These are phyloP conservation scores for Leccinum aurantiacum DNA, from an alignment of 768 basidiomycete species.

Conservation along the genomic window DNA sequence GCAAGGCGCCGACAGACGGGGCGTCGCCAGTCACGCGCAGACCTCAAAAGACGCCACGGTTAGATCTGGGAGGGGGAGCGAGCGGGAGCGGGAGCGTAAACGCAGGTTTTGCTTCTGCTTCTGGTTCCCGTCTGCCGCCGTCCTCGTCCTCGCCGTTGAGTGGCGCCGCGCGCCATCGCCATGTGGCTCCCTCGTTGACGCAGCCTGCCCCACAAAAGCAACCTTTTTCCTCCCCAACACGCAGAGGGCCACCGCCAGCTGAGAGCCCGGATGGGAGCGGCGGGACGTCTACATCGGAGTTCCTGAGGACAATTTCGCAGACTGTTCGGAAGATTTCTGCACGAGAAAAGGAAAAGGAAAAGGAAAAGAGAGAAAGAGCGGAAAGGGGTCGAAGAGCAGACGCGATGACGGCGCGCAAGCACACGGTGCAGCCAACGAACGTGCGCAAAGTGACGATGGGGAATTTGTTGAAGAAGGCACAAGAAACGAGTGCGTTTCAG, in stretches of 20 bases:
- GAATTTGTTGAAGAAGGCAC: constrained; percentile 18
- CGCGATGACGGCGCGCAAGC: constrained; percentile 16
- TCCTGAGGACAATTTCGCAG: constrained; percentile 20
- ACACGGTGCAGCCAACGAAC: constrained; percentile 4
- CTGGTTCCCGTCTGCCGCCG: background rate
- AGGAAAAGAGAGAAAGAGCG: background rate
- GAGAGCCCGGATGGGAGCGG: background rate
- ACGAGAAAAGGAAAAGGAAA: constrained; percentile 12
- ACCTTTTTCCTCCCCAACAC: background rate
- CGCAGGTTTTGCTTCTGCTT: background rate
- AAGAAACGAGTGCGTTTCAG: constrained; percentile 20
- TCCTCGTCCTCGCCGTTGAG: background rate
- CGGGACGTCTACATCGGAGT: constrained; percentile 20
- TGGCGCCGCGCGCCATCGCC: background rate
- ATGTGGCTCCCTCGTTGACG: background rate
- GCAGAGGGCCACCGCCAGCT: background rate
- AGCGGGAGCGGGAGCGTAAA: background rate
- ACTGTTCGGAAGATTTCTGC: constrained; percentile 1
- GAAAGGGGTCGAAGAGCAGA: background rate
- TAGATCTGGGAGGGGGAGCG: constrained; percentile 9
- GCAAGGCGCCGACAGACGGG: constrained; percentile 24
- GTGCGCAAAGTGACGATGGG: constrained; percentile 12
- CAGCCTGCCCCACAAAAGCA: constrained; percentile 10
- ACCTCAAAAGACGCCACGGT: constrained; percentile 22
- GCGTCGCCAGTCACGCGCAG: constrained; percentile 4